Conservation (phyloP, 331 rosid species). For the Cydonia oblonga region DNA sequence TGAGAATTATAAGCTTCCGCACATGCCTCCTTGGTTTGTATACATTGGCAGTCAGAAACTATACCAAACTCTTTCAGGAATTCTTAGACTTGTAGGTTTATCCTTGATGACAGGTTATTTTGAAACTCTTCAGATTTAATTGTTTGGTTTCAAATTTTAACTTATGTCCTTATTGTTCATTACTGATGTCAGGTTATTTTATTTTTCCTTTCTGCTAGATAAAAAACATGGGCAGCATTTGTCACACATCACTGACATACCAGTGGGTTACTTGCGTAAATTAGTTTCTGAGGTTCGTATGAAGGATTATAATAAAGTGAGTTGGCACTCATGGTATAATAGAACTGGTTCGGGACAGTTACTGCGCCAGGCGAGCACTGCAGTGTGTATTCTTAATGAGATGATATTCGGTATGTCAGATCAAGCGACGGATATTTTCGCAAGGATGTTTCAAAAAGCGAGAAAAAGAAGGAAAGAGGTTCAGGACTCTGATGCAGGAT, state of each 20-base stretch:
- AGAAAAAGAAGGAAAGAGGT: conserved; percentile 19
- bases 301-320: conserved; percentile 57
- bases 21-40: conserved; percentile 94
- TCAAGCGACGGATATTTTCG: conserved; percentile 40
- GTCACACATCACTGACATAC: conserved; percentile 50
- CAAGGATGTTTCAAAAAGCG: conserved; percentile 47
- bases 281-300: conserved; percentile 67
- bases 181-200: conserved; percentile 16
- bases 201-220: conserved; percentile 41
- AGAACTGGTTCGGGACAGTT: conserved; percentile 83
- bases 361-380: conserved; percentile 86
- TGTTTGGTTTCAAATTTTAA: conserved; percentile 6
- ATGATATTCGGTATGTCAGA: conserved; percentile 82
- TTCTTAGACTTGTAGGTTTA: conserved; percentile 76
- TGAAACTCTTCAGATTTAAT: conserved; percentile 6
- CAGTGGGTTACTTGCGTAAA: conserved; percentile 62
- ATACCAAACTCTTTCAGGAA: conserved; percentile 75
- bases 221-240: conserved; percentile 47
- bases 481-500: conserved; percentile 13
- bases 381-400: conserved; percentile 88
- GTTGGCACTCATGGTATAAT: conserved; percentile 84
- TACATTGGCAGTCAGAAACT: conserved; percentile 52
- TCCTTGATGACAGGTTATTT: conserved; percentile 65
- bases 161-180: conserved; percentile 10
- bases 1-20: conserved; percentile 56